Conservation (phyloP, 345 rosid species). For the Anastatica hierochuntica region DNA sequence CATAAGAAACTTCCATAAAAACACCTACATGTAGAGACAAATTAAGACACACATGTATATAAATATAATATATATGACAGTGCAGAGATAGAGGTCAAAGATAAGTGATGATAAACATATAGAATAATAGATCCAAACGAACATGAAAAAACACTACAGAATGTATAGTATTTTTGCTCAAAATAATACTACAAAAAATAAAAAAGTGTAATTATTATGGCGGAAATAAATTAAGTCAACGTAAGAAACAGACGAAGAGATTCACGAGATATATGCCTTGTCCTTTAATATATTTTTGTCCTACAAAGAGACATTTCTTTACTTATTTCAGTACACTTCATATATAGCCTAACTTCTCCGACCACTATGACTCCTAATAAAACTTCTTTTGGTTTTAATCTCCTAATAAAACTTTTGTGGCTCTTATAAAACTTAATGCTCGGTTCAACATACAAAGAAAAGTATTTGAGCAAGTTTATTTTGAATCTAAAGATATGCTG, state of each 20-base stretch:
- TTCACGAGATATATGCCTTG: slow-evolving; percentile 27
- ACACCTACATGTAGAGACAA: slow-evolving; percentile 22
- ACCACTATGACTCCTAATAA: slow-evolving; percentile 16
- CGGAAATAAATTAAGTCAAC: slow-evolving; percentile 24
- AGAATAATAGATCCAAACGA: slow-evolving; percentile 23
- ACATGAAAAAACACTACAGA: background rate
- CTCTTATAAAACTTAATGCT: too few relatives aligned
- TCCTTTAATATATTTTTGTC: slow-evolving; percentile 18
- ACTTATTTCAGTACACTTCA: slow-evolving; percentile 8
- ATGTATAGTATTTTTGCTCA: background rate
- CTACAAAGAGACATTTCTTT: slow-evolving; percentile 20
- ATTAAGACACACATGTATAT: slow-evolving; percentile 3
- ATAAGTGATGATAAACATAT: slow-evolving; percentile 22
- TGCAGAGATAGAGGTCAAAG: slow-evolving; percentile 9
- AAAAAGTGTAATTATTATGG: background rate
- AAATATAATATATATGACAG: slow-evolving; percentile 22
- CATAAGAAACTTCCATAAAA: slow-evolving; percentile 20
- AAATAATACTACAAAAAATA: background rate
- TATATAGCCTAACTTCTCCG: slow-evolving; percentile 25
- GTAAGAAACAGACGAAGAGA: slow-evolving; percentile 22
- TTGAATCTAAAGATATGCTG: background rate
- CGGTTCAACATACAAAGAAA: background rate
- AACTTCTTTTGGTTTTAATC: background rate
- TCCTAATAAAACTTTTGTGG: too few relatives aligned
- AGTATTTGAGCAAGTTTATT: background rate